Evolutionary conservation across 2,329 filamentous ascomycete species (phyloP).

Genomic region (Sodiomyces alkalinus): DNA sequence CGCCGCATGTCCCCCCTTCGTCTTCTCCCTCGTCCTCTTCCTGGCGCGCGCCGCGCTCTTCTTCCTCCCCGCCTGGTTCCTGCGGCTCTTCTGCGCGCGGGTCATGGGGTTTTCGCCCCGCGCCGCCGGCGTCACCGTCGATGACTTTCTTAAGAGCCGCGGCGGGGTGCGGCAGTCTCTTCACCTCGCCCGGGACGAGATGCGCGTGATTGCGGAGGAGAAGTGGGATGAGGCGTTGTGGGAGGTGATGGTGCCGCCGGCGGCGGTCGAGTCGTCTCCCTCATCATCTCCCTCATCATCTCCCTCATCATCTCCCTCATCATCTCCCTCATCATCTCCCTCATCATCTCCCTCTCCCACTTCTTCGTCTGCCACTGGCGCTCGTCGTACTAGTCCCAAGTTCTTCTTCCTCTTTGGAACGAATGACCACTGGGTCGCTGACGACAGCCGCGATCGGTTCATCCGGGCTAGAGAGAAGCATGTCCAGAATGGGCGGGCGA

Average conservation of each 20-base stretch:
- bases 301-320: too few species aligned
- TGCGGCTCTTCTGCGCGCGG: conserved; percentile 26
- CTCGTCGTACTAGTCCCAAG: too few species aligned
- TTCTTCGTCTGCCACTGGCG: too few species aligned
- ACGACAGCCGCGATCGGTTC: conserved; percentile 38
- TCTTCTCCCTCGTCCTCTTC: conserved; percentile 25
- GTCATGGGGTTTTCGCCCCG: conserved; percentile 31
- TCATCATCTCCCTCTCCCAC: too few species aligned
- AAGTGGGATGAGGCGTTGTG: conserved; percentile 44
- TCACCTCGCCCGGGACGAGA: conserved; percentile 43
- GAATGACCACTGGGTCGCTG: conserved; percentile 47
- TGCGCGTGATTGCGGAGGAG: conserved; percentile 42
- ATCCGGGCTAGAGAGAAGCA: conserved; percentile 25
- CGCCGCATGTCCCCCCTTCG: conserved; percentile 24
- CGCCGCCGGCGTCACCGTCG: conserved; percentile 33
- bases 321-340: too few species aligned
- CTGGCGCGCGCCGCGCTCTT: conserved; percentile 25
- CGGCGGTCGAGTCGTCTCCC: conserved; percentile 6
- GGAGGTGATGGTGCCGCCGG: conserved; percentile 26
- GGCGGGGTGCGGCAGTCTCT: conserved; percentile 46
- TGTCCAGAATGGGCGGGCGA: conserved; percentile 22
- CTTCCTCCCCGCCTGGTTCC: conserved; percentile 20
- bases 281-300: too few species aligned
- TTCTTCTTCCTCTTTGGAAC: conserved; percentile 46
- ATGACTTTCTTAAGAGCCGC: conserved; percentile 37